Evolutionary conservation across 2,329 filamentous ascomycete species (phyloP), one percentile per base, ranked within the genome.

Genomic region (Xylaria sp.): DNA sequence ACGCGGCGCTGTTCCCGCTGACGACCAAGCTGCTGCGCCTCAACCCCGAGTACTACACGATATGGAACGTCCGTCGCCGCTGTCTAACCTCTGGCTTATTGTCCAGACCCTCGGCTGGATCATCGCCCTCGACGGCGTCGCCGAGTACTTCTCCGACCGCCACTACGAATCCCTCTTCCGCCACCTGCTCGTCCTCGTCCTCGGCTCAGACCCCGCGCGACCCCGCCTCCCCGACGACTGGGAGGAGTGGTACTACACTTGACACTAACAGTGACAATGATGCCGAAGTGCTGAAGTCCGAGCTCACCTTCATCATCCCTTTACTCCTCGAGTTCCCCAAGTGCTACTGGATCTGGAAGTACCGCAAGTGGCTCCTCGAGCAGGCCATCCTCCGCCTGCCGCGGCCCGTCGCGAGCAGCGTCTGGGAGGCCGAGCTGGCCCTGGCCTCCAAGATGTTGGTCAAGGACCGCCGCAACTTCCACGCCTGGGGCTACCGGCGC

Each of bases 321-420:
- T 86, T 99, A 23, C 87, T 99, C 59, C 87, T 93, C 72, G 89
- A 94, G 73, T 95, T 90, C 73, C 96, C 96, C 7, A 99, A 99
- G 80, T 98, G 96, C 85, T 99, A 99, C 83, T 98, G 96, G 95
- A 95, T 99, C 77, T 99, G 96, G 96, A 97, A 97, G 75, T 95
- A 98, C 81, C 91, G 96, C 33, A 82, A 91, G 55, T 99, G 96
- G 94, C 84, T 95, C 2, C 84, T 99, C 15, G 84, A 91, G 64
- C 88, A 93, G 79, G 90, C 90, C 41, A 92, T 91, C 56, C 79
- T 85, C 13, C 84, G 90, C 20, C 84, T 97, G 10, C 86, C 89
- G 1, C 71, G 81, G 0, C 66, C 83, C 0, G 78, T 83, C 18
- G 89, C 93, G 1, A 86, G 87, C 25, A 81, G 85, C 48, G 84